Conservation (phyloP, 2,329 filamentous ascomycete species). For the Pyrenophora tritici-repentis region DNA sequence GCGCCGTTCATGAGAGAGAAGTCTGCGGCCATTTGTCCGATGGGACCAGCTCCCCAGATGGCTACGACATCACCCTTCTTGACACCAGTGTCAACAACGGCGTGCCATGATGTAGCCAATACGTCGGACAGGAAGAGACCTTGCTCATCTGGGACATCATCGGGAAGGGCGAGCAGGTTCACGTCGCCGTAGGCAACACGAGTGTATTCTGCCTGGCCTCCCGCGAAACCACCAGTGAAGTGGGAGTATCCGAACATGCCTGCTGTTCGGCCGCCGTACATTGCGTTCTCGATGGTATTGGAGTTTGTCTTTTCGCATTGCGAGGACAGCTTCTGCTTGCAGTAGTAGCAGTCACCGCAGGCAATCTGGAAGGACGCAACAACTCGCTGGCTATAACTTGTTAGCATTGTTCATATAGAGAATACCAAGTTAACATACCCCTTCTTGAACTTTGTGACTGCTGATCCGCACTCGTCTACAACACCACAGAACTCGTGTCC, state of each 20-base stretch:
- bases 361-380: slow-evolving; percentile 89
- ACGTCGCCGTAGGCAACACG: slow-evolving; percentile 80
- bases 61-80: slow-evolving; percentile 76
- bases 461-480: slow-evolving; percentile 53
- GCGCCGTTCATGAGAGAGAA: slow-evolving; percentile 74
- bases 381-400: slow-evolving; percentile 59
- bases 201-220: slow-evolving; percentile 86
- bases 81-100: slow-evolving; percentile 82
- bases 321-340: slow-evolving; percentile 76
- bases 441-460: slow-evolving; percentile 51
- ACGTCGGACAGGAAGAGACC: slow-evolving; percentile 82
- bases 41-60: slow-evolving; percentile 85
- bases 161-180: slow-evolving; percentile 79
- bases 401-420: slow-evolving; percentile 17
- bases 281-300: slow-evolving; percentile 70
- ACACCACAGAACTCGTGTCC: slow-evolving; percentile 60
- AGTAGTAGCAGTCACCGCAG: slow-evolving; percentile 71
- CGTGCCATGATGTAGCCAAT: slow-evolving; percentile 77
- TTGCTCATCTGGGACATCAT: slow-evolving; percentile 82
- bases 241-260: slow-evolving; percentile 66
- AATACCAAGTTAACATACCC: slow-evolving; percentile 30
- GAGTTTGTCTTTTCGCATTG: slow-evolving; percentile 81
- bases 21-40: slow-evolving; percentile 77
- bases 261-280: slow-evolving; percentile 79
- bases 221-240: slow-evolving; percentile 85